Evolutionary conservation across 2,329 filamentous ascomycete genomes (phyloP).

Genomic region (Fusarium sp.): DNA sequence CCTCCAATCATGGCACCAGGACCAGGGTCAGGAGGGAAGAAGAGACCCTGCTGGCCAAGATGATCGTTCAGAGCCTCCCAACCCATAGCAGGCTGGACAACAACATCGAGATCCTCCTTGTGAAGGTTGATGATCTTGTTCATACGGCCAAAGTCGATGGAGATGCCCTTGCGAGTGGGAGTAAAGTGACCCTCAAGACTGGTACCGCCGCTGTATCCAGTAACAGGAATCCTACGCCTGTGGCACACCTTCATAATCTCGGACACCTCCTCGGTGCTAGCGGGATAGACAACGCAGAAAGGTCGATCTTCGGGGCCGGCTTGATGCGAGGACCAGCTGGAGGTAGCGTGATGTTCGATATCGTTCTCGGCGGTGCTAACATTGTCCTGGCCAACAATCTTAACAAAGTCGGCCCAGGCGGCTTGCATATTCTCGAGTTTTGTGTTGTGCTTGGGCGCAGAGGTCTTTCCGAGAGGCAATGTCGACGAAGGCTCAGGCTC

Average conservation of each 20-base stretch:
- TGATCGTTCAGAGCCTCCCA: constrained; percentile 90
- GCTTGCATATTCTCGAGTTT: constrained; percentile 74
- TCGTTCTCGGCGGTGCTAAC: constrained; percentile 71
- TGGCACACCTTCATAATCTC: constrained; percentile 91
- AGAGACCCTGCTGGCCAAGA: constrained; percentile 78
- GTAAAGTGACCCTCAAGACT: constrained; percentile 91
- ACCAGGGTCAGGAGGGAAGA: constrained; percentile 93
- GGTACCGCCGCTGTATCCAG: constrained; percentile 88
- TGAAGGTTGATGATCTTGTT: constrained; percentile 82
- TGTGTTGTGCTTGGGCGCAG: constrained; percentile 67
- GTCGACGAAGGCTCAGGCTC: constrained; percentile 68
- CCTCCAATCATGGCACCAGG: constrained; percentile 94
- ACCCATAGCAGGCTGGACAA: constrained; percentile 84
- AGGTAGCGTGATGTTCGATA: constrained; percentile 68
- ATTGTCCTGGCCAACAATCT: constrained; percentile 72
- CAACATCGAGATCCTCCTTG: constrained; percentile 80
- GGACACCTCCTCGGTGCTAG: constrained; percentile 84
- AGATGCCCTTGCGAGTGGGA: constrained; percentile 84
- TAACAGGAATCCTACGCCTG: constrained; percentile 82
- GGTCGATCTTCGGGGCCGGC: constrained; percentile 62
- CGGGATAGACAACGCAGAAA: constrained; percentile 81
- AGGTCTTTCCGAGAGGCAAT: constrained; percentile 65
- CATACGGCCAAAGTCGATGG: constrained; percentile 89
- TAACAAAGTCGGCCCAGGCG: constrained; percentile 76
- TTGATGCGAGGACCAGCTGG: constrained; percentile 72